Evolutionary conservation across 1,284 basidiomycete genomes (phyloP), one percentile per base, ranked within the genome.

Genomic region (Apiotrichum gracile): DNA sequence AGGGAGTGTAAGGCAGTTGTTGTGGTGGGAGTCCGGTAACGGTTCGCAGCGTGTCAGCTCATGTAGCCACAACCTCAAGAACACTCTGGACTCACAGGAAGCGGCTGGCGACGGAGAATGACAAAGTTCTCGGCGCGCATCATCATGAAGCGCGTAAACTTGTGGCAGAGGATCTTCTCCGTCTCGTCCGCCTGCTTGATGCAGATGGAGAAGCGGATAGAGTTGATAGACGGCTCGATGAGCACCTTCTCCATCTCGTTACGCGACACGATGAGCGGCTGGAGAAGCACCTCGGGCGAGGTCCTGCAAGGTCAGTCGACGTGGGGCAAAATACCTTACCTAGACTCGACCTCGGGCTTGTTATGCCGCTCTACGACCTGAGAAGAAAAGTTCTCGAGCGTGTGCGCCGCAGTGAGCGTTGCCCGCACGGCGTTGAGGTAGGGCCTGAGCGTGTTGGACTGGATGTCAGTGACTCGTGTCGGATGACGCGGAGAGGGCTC

Each of bases 111-210:
- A 69, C 96, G 83, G 66, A 99, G 80, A 62, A 99, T 90, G 52
- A 99, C 84, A 73, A 99, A 99, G 74, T 84, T 88, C 78, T 99
- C 96, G 19, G 96, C 96, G 47, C 96, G 81, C 78, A 94, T 91
- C 87, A 92, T 97, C 85, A 98, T 87, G 80, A 99, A 99, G 44
- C 96, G 82, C n/a, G 92, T 96, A 74, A 99, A 97, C 76, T 97
- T 93, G 79, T 97, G 91, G 70, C 91, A 96, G 40, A 99, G 79
- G 63, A 98, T 96, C 55, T 88, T 84, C 75, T 99, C 96, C 63
- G 97, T 97, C 77, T 99, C 96, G 76, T 99, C 96, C 26, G 96
- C 93, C 73, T 99, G 96, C 77, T 99, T 99, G 76, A 99, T 97
- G 76, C 86, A 89, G 78, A 99, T 97, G 73, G 86, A 90, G 59